phyloP scores from a whole-genome alignment of 345 rosid genomes.

The Dipteronia dyeriana region DNA sequence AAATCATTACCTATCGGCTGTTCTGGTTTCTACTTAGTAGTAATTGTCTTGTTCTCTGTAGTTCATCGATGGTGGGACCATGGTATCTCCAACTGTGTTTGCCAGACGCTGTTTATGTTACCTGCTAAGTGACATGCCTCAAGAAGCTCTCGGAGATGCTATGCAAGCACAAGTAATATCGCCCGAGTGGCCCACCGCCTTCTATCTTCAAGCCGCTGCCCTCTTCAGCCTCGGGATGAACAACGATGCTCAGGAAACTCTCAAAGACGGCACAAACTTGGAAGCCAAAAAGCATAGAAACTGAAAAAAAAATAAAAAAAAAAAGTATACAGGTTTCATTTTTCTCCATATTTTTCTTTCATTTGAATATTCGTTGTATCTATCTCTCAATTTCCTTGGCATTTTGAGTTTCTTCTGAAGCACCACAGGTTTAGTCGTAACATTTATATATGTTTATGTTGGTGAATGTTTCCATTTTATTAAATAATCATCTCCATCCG shows the following conservation, averaged over 20 bases:
- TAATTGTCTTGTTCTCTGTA: constrained; percentile 17
- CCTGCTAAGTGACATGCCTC: constrained; percentile 69
- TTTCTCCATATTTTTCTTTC: constrained; percentile 8
- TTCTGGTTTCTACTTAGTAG: not conserved
- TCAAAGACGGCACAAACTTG: constrained; percentile 82
- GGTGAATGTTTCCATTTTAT: constrained; percentile 11
- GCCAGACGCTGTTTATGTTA: constrained; percentile 79
- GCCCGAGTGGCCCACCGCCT: constrained; percentile 82
- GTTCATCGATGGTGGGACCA: constrained; percentile 80
- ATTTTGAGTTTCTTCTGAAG: constrained; percentile 27
- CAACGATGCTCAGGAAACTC: constrained; percentile 73
- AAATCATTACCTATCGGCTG: not conserved
- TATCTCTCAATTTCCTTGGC: constrained; percentile 20
- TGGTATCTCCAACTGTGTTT: constrained; percentile 78
- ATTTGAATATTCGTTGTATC: constrained; percentile 37
- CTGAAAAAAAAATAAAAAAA: constrained; percentile 35
- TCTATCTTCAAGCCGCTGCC: constrained; percentile 83
- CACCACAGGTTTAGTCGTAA: constrained; percentile 32
- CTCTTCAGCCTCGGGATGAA: constrained; percentile 84
- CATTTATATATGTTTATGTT: constrained; percentile 16
- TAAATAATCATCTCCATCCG: not conserved
- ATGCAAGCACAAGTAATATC: constrained; percentile 80
- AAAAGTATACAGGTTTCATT: constrained; percentile 34
- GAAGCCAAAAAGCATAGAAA: constrained; percentile 62
- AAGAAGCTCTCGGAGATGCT: constrained; percentile 84